A percentile compares a stretch with the other conserved stretches of the same genome.
Evolutionary conservation across 2,329 filamentous ascomycete genomes (phyloP).

Genomic region (Madurella fahalii): DNA sequence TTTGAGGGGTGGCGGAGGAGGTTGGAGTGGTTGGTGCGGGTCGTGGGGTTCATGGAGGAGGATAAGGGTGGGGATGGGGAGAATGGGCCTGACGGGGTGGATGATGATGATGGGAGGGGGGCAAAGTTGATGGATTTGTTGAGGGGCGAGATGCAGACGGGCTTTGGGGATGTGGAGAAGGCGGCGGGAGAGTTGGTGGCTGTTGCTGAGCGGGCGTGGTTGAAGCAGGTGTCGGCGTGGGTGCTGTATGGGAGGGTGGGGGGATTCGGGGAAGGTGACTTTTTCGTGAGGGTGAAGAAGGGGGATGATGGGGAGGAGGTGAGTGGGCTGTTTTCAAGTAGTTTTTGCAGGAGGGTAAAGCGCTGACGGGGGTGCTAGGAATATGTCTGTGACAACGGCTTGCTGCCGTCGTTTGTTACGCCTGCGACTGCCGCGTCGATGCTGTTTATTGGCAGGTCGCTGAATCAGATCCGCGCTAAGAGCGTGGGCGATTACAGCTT

Average conservation of each 20-base stretch:
- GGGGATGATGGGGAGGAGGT: slow-evolving; percentile 39
- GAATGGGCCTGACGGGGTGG: slow-evolving; percentile 4
- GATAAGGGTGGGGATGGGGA: slow-evolving; percentile 28
- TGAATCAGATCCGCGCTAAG: slow-evolving; percentile 72
- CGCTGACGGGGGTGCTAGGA: slow-evolving; percentile 35
- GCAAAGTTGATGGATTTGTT: slow-evolving; percentile 74
- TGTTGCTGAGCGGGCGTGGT: slow-evolving; percentile 83
- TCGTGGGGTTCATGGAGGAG: slow-evolving; percentile 65
- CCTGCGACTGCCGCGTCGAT: slow-evolving; percentile 73
- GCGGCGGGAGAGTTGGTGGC: slow-evolving; percentile 69
- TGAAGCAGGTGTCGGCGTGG: slow-evolving; percentile 88
- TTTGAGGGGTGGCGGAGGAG: slow-evolving; percentile 83
- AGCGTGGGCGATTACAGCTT: slow-evolving; percentile 42
- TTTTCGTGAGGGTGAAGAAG: slow-evolving; percentile 64
- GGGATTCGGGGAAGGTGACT: slow-evolving; percentile 73
- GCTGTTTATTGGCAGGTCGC: slow-evolving; percentile 82
- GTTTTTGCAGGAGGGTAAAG: slow-evolving; percentile 12
- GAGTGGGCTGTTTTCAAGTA: neutral
- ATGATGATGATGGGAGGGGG: slow-evolving; percentile 52
- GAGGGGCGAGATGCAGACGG: slow-evolving; percentile 73
- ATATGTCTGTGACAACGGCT: slow-evolving; percentile 53
- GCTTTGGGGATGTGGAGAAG: slow-evolving; percentile 80
- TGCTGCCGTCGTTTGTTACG: slow-evolving; percentile 78
- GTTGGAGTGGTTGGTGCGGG: slow-evolving; percentile 80
- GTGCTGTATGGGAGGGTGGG: slow-evolving; percentile 83